These are phyloP conservation scores for Ophiostoma montium DNA, from an alignment of 2,329 filamentous ascomycete species.

Conservation along the genomic window DNA sequence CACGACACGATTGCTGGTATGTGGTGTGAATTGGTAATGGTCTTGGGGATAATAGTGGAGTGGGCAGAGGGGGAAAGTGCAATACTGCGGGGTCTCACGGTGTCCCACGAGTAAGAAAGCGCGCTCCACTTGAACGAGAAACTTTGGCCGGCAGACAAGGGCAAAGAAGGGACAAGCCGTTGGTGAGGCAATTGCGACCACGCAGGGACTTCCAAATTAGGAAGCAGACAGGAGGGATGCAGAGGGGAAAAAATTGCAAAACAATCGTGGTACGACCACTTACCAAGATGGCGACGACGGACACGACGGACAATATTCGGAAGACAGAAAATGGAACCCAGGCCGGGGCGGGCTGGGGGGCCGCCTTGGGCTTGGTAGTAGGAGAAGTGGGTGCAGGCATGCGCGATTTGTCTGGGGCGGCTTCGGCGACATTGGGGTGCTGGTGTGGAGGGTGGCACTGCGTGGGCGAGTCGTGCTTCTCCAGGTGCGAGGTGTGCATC, in stretches of 20 bases:
- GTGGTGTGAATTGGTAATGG: background rate
- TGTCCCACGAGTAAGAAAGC: background rate
- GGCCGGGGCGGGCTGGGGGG: conserved; percentile 9
- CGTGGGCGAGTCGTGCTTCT: background rate
- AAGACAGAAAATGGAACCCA: conserved; percentile 15
- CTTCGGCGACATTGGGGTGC: background rate
- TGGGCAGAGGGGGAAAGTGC: background rate
- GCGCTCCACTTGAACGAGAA: too few species aligned
- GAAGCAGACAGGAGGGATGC: background rate
- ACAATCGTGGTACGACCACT: background rate
- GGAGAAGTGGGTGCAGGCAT: conserved; percentile 1
- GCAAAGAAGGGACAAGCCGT: too few species aligned
- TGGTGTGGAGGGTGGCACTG: background rate
- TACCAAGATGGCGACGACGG: conserved; percentile 14
- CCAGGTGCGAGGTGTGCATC: background rate
- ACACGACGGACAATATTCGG: conserved; percentile 19
- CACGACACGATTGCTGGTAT: too few species aligned
- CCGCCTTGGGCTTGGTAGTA: conserved; percentile 10
- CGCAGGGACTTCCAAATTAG: background rate
- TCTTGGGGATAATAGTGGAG: conserved; percentile 1
- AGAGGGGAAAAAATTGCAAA: background rate
- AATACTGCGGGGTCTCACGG: conserved; percentile 7
- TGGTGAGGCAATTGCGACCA: background rate
- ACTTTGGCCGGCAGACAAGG: background rate
- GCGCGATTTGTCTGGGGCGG: conserved; percentile 11